A percentile compares a stretch with the other conserved stretches of the same genome.
Evolutionary conservation across 1,139 yeast genomes (phyloP).

Genomic region (Wickerhamiella pararugosa): DNA sequence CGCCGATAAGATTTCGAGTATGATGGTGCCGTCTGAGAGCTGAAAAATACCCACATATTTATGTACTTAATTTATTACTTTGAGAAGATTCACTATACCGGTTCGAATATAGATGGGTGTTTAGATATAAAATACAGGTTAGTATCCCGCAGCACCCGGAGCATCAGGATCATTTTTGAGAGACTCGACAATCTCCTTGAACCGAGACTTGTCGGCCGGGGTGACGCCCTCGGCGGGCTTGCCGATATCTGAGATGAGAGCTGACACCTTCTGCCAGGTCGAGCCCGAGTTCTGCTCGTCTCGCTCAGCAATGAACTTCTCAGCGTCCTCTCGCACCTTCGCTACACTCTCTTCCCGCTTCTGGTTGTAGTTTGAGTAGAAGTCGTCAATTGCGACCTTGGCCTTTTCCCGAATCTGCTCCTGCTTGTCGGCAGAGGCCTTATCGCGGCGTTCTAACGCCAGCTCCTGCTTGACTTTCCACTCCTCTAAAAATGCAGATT

Average conservation of each 20-base stretch:
- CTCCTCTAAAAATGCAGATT: conserved; percentile 29
- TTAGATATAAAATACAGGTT: conserved; percentile 2
- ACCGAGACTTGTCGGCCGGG: conserved; percentile 51
- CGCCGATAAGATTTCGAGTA: too few species aligned
- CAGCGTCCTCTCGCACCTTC: conserved; percentile 52
- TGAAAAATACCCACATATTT: too few species aligned
- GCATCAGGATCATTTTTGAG: conserved; percentile 54
- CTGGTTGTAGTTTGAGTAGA: conserved; percentile 80
- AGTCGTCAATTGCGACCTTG: conserved; percentile 77
- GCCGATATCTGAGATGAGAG: conserved; percentile 30
- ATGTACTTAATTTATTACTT: too few species aligned
- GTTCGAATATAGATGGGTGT: too few species aligned
- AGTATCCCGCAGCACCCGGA: conserved; percentile 56
- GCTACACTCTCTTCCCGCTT: conserved; percentile 64
- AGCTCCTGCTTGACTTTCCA: conserved; percentile 79
- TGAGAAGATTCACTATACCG: too few species aligned
- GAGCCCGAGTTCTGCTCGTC: conserved; percentile 61
- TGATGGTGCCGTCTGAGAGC: too few species aligned
- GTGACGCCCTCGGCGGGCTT: conserved; percentile 28
- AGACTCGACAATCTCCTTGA: conserved; percentile 48
- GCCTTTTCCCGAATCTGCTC: conserved; percentile 63
- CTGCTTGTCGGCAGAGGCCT: conserved; percentile 49
- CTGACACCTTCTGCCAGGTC: conserved; percentile 74
- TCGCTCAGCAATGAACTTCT: conserved; percentile 53
- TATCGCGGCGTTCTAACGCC: conserved; percentile 74